phyloP scores from a whole-genome alignment of 352 stramenopile species.

The Phytophthora colocasiae region DNA sequence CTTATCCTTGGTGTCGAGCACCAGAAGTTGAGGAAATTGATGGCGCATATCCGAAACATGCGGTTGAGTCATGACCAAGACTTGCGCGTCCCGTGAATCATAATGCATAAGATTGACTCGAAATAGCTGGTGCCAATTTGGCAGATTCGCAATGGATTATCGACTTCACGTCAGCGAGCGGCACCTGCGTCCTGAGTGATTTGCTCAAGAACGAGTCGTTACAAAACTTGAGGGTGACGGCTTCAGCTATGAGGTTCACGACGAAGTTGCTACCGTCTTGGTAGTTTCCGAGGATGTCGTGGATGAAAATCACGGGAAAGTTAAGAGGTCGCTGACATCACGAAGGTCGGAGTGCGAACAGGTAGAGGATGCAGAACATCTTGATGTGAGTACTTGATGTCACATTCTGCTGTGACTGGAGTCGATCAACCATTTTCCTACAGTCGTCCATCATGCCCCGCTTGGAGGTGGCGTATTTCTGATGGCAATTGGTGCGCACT shows the following conservation, averaged over 20 bases:
- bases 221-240: slow-evolving; percentile 48
- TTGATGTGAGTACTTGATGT: background rate
- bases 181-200: slow-evolving; percentile 36
- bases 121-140: slow-evolving; percentile 7
- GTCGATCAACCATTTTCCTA: background rate
- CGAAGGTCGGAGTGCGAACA: slow-evolving; percentile 6
- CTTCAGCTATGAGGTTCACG: slow-evolving; percentile 38
- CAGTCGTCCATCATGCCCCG: background rate
- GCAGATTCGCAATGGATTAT: background rate
- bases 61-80: background rate
- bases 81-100: slow-evolving; percentile 16
- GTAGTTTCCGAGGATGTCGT: slow-evolving; percentile 35
- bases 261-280: slow-evolving; percentile 20
- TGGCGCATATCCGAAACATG: background rate
- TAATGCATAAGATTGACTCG: slow-evolving; percentile 16
- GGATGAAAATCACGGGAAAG: slow-evolving; percentile 56
- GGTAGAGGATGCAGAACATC: slow-evolving; percentile 2
- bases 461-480: slow-evolving; percentile 1
- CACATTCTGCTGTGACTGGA: background rate
- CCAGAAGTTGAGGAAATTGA: slow-evolving; percentile 13
- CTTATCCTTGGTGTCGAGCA: background rate
- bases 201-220: slow-evolving; percentile 30
- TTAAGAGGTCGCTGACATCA: slow-evolving; percentile 6
- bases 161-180: slow-evolving; percentile 32
- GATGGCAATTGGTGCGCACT: background rate